Percentiles rank a stretch among this genome's conserved stretches.
Conservation (phyloP, 1,139 yeast species). For the Protomyces gravidus region DNA sequence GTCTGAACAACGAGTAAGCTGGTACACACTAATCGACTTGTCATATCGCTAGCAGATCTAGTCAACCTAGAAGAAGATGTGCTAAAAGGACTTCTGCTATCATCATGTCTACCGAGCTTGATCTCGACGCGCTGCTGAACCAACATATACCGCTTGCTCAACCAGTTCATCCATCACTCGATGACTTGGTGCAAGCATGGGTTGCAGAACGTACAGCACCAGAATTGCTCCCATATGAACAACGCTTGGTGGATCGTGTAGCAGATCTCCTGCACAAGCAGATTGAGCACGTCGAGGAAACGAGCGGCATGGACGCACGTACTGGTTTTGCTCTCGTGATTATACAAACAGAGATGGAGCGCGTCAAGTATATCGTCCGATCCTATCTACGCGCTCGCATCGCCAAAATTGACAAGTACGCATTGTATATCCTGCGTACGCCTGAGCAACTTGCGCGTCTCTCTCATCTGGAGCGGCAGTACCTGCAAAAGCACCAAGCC, state of each 20-base stretch:
- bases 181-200: slow-evolving; percentile 21
- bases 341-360: slow-evolving; percentile 84
- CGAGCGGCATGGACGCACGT: slow-evolving; percentile 11
- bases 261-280: slow-evolving; percentile 17
- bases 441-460: slow-evolving; percentile 19
- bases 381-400: slow-evolving; percentile 76
- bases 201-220: slow-evolving; percentile 29
- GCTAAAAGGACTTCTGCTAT: not conserved
- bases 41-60: not conserved
- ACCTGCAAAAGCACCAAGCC: slow-evolving; percentile 51
- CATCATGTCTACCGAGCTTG: not conserved
- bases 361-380: slow-evolving; percentile 74
- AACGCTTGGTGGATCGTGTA: slow-evolving; percentile 13
- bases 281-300: slow-evolving; percentile 13
- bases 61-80: not conserved
- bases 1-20: no score
- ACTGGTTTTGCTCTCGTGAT: slow-evolving; percentile 60
- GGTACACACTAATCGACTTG: no score
- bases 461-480: slow-evolving; percentile 31
- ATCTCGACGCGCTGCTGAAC: not conserved
- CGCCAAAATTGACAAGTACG: slow-evolving; percentile 59
- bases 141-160: not conserved
- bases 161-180: not conserved
- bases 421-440: slow-evolving; percentile 49
- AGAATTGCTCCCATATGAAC: slow-evolving; percentile 28